Base-by-base conservation (phyloP, 2,329 filamentous ascomycete species). In the Fusarium miscanthi region DNA sequence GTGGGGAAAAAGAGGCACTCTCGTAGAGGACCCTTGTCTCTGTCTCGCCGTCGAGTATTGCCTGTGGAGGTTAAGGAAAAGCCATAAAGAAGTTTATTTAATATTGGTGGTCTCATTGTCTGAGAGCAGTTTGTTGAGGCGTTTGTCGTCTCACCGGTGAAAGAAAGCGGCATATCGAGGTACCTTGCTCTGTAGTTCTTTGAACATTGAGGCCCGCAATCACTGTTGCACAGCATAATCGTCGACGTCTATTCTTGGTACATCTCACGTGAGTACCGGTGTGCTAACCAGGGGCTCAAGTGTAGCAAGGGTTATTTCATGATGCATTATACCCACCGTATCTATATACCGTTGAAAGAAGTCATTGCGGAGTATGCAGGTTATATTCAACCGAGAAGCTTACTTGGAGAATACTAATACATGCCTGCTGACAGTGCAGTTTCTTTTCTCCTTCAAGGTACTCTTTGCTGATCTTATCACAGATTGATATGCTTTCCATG, bases 281-380 rank as follows among this genome's bases (percentile, higher is more conserved):
- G 37, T 42, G 63, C 41, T 23, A 27, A 48, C 52, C 37, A 54
- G 59, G 66, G 60, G 33, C 25, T 5, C 2, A 13, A 21, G 23
- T 37, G 46, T 9, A 13, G 19, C 51, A 53, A 58, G 51, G 43
- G 4, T 31, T 9, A 23, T n/a, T 53, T 62, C 51, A 35, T 58
- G 58, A 59, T 41, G 27, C 42, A 63, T 68, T 49, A 56, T 38
- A 53, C 45, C 27, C 30, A 43, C n/a, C 23, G 52, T 31, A 48
- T 68, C 67, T 48, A 48, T 49, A 49, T 69, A 69, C 67, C n/a
- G 49, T 43, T 65, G 48, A 17, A 7, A 40, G 27, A 27, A 14
- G 43, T 25, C 43, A 37, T 31, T 66, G 69, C 42, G 38, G 49
- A 70, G 62, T 59, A 68, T 73, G 59, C 48, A 25, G 41, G 40